phyloP scores from a whole-genome alignment of 1,284 basidiomycete species.

The Heterobasidion irregulare region DNA sequence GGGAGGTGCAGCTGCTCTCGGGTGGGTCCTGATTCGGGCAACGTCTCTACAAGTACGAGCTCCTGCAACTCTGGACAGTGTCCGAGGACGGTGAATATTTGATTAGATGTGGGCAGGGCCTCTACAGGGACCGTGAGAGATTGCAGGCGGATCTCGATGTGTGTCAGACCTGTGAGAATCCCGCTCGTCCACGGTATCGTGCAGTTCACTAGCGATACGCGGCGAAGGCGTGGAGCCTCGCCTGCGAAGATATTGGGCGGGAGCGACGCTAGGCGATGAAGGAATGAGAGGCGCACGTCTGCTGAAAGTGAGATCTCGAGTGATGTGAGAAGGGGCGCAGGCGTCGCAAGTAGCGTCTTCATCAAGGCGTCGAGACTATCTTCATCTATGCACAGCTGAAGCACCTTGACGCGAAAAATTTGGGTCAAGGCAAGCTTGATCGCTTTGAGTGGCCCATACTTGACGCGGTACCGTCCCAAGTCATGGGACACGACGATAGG shows the following conservation, averaged over 20 bases:
- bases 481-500: background rate
- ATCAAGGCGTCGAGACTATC: background rate
- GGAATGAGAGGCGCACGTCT: background rate
- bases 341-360: background rate
- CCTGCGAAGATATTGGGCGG: background rate
- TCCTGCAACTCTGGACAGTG: background rate
- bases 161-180: constrained; percentile 1
- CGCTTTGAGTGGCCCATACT: background rate
- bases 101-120: background rate
- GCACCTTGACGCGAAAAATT: background rate
- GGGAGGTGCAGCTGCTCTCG: background rate
- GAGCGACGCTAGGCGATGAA: background rate
- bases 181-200: background rate
- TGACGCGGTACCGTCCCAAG: background rate
- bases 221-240: background rate
- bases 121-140: background rate
- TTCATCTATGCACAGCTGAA: background rate
- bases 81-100: constrained; percentile 5
- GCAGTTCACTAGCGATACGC: constrained; percentile 1
- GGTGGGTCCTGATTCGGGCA: background rate
- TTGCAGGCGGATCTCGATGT: constrained; percentile 1
- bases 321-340: background rate
- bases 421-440: background rate
- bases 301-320: background rate
- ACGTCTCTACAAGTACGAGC: constrained; percentile 2